Evolutionary conservation across 768 basidiomycete species (phyloP).

Genomic region (Imleria badia): DNA sequence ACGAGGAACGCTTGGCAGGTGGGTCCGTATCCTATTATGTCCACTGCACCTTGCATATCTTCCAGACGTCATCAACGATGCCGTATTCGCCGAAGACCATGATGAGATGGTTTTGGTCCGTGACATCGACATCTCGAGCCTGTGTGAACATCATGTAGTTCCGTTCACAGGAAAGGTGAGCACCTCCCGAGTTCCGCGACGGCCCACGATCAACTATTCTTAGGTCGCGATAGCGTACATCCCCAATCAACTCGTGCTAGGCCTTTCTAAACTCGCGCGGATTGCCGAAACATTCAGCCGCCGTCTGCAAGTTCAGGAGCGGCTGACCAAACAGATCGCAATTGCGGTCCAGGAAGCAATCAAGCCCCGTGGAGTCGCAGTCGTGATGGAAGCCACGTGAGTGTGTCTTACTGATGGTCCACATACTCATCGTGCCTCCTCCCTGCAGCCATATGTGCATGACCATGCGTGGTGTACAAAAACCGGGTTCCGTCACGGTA

Average conservation of each 20-base stretch:
- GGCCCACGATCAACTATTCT: slow-evolving; percentile 21
- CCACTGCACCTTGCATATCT: slow-evolving; percentile 11
- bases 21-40: slow-evolving; percentile 18
- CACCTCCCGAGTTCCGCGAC: slow-evolving; percentile 17
- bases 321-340: slow-evolving; percentile 96
- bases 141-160: slow-evolving; percentile 98
- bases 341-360: slow-evolving; percentile 99
- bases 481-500: slow-evolving; percentile 92
- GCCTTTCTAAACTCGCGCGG: slow-evolving; percentile 92
- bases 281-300: slow-evolving; percentile 98
- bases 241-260: slow-evolving; percentile 91
- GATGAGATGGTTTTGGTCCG: slow-evolving; percentile 99
- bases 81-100: slow-evolving; percentile 97
- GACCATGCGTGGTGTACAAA: slow-evolving; percentile 99
- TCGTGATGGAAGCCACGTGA: slow-evolving; percentile 98
- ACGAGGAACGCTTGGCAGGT: slow-evolving; percentile 94
- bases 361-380: slow-evolving; percentile 94
- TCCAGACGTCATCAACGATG: slow-evolving; percentile 96
- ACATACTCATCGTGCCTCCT: slow-evolving; percentile 9
- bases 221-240: slow-evolving; percentile 98
- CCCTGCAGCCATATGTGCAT: slow-evolving; percentile 86
- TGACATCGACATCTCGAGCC: slow-evolving; percentile 94
- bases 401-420: slow-evolving; percentile 33
- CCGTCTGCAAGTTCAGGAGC: slow-evolving; percentile 95
- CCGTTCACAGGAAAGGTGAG: slow-evolving; percentile 96